A percentile compares a stretch with the other conserved stretches of the same genome.
Evolutionary conservation across 257 asterid genomes (phyloP).

Genomic region (Ilex asprella): DNA sequence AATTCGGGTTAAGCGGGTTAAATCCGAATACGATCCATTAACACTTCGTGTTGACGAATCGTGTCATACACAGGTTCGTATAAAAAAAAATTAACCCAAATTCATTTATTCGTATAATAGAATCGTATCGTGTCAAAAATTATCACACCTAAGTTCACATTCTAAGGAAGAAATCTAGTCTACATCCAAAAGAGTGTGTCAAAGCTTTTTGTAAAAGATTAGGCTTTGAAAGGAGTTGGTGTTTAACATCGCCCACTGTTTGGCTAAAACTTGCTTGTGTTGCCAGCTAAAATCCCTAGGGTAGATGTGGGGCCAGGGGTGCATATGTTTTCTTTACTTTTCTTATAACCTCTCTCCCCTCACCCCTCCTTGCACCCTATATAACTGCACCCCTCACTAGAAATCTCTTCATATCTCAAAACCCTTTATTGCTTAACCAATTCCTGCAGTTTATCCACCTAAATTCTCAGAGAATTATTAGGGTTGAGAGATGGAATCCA

Average conservation of each 20-base stretch:
- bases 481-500: slow-evolving; percentile 34
- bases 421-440: slow-evolving; percentile 3
- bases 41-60: no score
- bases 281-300: slow-evolving; percentile 36
- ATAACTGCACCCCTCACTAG: slow-evolving; percentile 19
- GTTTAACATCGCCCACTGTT: background rate
- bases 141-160: no score
- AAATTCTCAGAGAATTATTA: background rate
- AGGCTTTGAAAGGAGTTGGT: no score
- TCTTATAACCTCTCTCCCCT: background rate
- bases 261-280: slow-evolving; percentile 15
- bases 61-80: no score
- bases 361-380: slow-evolving; percentile 20
- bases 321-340: slow-evolving; percentile 4
- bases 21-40: no score
- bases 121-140: no score
- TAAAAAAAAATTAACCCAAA: no score
- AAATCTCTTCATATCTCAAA: slow-evolving; percentile 15
- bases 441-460: background rate
- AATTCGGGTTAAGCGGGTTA: no score
- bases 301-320: slow-evolving; percentile 7
- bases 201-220: no score
- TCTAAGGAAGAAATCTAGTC: no score
- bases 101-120: no score
- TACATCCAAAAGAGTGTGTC: no score